Conservation (phyloP, 257 asterid genomes). For the Penstemon newberryi region DNA sequence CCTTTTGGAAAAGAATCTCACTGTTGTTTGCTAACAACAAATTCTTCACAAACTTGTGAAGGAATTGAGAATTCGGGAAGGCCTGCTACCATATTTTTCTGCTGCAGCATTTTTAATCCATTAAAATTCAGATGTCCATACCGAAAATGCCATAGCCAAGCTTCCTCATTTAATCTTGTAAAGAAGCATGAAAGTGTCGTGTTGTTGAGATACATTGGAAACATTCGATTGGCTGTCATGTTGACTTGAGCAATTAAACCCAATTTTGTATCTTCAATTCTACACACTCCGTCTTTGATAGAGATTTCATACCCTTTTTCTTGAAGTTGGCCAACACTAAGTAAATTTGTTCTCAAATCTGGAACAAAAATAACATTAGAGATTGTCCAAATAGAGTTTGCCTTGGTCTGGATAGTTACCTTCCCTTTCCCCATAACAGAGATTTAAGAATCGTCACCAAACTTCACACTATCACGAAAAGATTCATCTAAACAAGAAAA, state of each 20-base stretch:
- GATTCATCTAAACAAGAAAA: slow-evolving; percentile 21
- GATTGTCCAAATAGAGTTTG: not conserved
- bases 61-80: not conserved
- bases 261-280: slow-evolving; percentile 2
- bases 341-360: slow-evolving; percentile 15
- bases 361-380: slow-evolving; percentile 12
- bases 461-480: slow-evolving; percentile 12
- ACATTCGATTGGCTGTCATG: slow-evolving; percentile 14
- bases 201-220: not conserved
- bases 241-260: slow-evolving; percentile 4
- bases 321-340: slow-evolving; percentile 33
- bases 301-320: slow-evolving; percentile 8
- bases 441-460: slow-evolving; percentile 17
- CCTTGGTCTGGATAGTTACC: slow-evolving; percentile 1
- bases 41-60: not conserved
- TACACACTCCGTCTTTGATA: not conserved
- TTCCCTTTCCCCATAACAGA: slow-evolving; percentile 15
- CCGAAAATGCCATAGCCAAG: slow-evolving; percentile 19
- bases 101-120: not conserved
- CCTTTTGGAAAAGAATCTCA: too few relatives aligned
- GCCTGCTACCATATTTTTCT: not conserved
- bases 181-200: not conserved
- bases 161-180: not conserved
- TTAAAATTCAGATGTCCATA: slow-evolving; percentile 15
- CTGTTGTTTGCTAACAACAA: not conserved